Evolutionary conservation across 2,329 filamentous ascomycete species (phyloP).

Genomic region (Ceratocystis colombiana): DNA sequence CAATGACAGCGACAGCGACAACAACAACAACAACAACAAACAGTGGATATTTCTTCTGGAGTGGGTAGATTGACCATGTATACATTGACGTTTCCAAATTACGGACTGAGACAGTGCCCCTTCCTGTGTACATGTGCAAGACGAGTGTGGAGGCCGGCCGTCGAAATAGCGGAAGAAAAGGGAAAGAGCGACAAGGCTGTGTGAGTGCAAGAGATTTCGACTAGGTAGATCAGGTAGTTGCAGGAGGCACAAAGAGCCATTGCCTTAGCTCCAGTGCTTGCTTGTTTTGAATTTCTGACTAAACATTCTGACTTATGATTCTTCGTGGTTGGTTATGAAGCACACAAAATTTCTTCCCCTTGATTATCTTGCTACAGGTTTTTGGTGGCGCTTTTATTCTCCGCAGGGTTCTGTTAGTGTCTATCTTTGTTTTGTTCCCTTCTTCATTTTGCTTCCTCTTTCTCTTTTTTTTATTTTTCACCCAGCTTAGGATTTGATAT

Average conservation of each 20-base stretch:
- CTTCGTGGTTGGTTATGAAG: background rate
- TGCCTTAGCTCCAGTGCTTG: background rate
- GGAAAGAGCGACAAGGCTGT: background rate
- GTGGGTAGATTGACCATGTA: background rate
- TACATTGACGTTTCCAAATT: background rate
- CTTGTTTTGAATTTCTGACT: background rate
- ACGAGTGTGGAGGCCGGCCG: background rate
- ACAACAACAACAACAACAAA: background rate
- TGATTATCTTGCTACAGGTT: no score
- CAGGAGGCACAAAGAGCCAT: background rate
- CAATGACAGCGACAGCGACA: background rate
- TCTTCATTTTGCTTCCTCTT: background rate
- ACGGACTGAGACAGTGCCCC: background rate
- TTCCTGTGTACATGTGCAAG: background rate
- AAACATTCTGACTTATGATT: background rate
- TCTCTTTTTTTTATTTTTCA: background rate
- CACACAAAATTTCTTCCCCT: background rate
- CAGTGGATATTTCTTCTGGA: background rate
- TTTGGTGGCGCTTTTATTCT: no score
- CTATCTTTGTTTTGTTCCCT: background rate
- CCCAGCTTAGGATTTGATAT: background rate
- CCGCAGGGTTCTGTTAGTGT: no score
- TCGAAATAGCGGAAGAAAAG: background rate
- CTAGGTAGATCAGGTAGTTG: background rate
- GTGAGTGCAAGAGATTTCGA: background rate